Evolutionary conservation across 202 grass and related monocot genomes (phyloP).

Genomic region (Hordeum pubiflorum): DNA sequence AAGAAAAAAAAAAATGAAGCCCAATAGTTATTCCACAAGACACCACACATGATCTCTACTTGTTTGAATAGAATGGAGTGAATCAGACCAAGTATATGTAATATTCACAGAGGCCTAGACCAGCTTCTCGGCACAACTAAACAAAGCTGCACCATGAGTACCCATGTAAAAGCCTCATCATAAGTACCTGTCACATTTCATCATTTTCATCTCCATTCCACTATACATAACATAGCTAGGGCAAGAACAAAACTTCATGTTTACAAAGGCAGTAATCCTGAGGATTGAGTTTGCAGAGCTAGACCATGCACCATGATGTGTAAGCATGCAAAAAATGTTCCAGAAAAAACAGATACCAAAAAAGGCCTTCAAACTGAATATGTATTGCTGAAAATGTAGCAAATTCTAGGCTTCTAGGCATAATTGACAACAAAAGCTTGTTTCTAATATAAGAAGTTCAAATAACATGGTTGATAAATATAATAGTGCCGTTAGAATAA

Average conservation of each 20-base stretch:
- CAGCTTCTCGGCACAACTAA: slow-evolving; percentile 65
- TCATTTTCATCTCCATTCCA: slow-evolving; percentile 63
- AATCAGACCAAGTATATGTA: slow-evolving; percentile 41
- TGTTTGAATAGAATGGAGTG: slow-evolving; percentile 37
- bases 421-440: not conserved
- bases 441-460: not conserved
- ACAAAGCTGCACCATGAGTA: slow-evolving; percentile 61
- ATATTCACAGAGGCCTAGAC: slow-evolving; percentile 56
- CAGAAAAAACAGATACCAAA: not conserved
- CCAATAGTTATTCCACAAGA: not conserved
- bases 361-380: not conserved
- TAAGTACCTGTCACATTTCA: slow-evolving; percentile 83
- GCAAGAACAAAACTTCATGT: not conserved
- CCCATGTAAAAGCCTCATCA: slow-evolving; percentile 47
- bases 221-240: not conserved
- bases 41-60: not conserved
- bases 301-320: not conserved
- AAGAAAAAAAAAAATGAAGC: not conserved
- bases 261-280: not conserved
- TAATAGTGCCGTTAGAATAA: not conserved
- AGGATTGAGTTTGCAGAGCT: not conserved
- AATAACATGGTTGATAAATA: not conserved
- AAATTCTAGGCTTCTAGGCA: not conserved
- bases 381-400: not conserved
- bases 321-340: not conserved